A percentile compares a stretch with the other conserved stretches of the same genome.
phyloP scores from a whole-genome alignment of 2,329 filamentous ascomycete species.

The Colletotrichum gloeosporioides region DNA sequence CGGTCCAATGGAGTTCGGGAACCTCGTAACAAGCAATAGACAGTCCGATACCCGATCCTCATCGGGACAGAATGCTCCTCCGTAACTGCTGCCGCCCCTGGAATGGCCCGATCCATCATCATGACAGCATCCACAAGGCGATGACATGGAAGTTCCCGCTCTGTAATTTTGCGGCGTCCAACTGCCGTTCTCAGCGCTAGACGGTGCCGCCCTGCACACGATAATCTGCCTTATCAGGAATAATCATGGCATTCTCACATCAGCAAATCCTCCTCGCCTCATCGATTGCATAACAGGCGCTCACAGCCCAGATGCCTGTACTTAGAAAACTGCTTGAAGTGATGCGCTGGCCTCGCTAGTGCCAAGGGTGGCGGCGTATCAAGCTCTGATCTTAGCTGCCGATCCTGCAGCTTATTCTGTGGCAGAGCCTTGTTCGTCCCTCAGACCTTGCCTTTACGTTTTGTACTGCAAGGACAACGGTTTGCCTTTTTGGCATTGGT shows the following conservation, averaged over 20 bases:
- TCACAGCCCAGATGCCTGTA: not conserved
- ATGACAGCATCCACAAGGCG: not conserved
- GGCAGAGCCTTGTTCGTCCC: not conserved
- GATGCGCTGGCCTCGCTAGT: not conserved
- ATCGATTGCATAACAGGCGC: not conserved
- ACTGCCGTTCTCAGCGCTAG: not conserved
- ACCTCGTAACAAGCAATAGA: not conserved
- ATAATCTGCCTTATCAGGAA: not conserved
- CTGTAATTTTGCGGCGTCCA: not conserved
- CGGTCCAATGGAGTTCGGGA: not conserved
- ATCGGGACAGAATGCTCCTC: not conserved
- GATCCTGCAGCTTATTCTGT: not conserved
- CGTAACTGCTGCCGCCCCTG: not conserved
- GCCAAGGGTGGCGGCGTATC: constrained; percentile 1
- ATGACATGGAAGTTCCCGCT: not conserved
- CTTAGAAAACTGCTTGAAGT: not conserved
- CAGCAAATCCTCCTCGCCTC: not conserved
- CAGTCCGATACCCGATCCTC: not conserved
- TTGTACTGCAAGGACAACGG: not conserved
- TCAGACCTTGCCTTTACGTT: not conserved
- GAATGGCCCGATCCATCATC: not conserved
- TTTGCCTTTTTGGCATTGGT: not conserved
- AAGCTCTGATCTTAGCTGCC: constrained; percentile 11
- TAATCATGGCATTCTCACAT: not conserved
- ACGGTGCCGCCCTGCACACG: not conserved